phyloP scores from a whole-genome alignment of 2,329 filamentous ascomycete species.

The Fusarium pseudoanthophilum region DNA sequence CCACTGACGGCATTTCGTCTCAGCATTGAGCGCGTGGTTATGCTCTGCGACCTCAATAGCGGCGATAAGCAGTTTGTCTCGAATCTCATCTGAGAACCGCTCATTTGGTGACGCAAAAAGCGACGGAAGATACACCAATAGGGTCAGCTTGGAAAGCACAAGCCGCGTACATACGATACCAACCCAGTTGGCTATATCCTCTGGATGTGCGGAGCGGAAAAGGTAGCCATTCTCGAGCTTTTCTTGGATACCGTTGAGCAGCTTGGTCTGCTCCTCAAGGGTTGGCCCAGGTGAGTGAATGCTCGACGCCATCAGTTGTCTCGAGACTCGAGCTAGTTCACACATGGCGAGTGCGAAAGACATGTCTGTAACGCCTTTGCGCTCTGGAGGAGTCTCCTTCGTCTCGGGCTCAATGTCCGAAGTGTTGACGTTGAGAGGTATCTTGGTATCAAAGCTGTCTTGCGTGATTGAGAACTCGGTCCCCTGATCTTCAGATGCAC shows the following conservation, averaged over 20 bases:
- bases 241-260: slow-evolving; percentile 59
- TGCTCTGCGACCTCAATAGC: slow-evolving; percentile 67
- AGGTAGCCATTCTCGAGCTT: slow-evolving; percentile 57
- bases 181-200: slow-evolving; percentile 53
- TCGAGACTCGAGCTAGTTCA: slow-evolving; percentile 50
- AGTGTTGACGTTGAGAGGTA: slow-evolving; percentile 69
- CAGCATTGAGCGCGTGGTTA: slow-evolving; percentile 63
- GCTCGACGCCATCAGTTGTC: slow-evolving; percentile 51
- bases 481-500: slow-evolving; percentile 69
- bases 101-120: slow-evolving; percentile 56
- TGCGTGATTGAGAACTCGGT: slow-evolving; percentile 60
- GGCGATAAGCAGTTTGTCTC: slow-evolving; percentile 59
- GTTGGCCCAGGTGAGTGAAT: slow-evolving; percentile 42
- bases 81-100: slow-evolving; percentile 52
- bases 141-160: slow-evolving; percentile 64
- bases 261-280: slow-evolving; percentile 54
- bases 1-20: slow-evolving; percentile 61
- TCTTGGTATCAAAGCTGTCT: slow-evolving; percentile 61
- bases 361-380: slow-evolving; percentile 65
- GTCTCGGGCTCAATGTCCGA: slow-evolving; percentile 60
- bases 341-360: slow-evolving; percentile 53
- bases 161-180: slow-evolving; percentile 53
- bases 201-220: slow-evolving; percentile 49
- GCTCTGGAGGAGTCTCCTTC: slow-evolving; percentile 57
- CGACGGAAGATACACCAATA: slow-evolving; percentile 64